Percentiles rank a stretch among this genome's conserved stretches.
These are phyloP conservation scores for Aspergillus candidus DNA, from an alignment of 2,329 filamentous ascomycete genomes.

Conservation along the genomic window DNA sequence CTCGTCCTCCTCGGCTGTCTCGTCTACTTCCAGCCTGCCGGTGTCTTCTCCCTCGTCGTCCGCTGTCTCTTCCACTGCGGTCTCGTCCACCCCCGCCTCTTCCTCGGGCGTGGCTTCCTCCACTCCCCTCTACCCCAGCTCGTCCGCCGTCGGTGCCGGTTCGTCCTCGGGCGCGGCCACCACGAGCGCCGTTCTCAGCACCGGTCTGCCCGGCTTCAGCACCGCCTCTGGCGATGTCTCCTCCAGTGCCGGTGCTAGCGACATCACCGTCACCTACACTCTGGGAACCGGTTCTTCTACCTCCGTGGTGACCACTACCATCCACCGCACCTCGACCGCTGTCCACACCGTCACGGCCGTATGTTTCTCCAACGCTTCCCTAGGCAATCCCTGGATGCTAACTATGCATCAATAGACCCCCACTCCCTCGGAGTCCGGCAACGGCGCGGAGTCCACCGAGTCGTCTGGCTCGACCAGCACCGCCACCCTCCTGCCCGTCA, in stretches of 20 bases:
- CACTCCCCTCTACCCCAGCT: conserved; percentile 9
- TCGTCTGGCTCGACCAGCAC: conserved; percentile 2
- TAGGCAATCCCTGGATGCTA: background rate
- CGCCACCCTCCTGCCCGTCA: background rate
- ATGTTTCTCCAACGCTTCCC: conserved; percentile 9
- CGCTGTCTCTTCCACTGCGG: no score
- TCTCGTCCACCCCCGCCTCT: conserved; percentile 7
- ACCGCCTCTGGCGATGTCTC: conserved; percentile 8
- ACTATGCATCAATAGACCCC: conserved; percentile 5
- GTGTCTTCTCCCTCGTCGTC: no score
- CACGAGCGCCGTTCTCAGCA: background rate
- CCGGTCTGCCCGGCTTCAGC: conserved; percentile 1
- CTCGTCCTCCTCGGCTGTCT: conserved; percentile 15
- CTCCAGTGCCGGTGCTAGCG: conserved; percentile 6
- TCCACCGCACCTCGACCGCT: conserved; percentile 28
- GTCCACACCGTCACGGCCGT: conserved; percentile 23
- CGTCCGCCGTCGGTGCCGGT: conserved; percentile 4
- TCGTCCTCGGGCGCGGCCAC: conserved; percentile 7
- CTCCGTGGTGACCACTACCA: conserved; percentile 34
- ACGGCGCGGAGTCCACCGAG: conserved; percentile 1
- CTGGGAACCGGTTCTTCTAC: conserved; percentile 30
- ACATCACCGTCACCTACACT: conserved; percentile 36
- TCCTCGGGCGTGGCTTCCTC: conserved; percentile 19
- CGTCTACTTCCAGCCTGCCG: no score
- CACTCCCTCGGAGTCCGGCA: background rate